These are phyloP conservation scores for Persicaria tinctoria DNA, from an alignment of 148 eudicot species.

Conservation along the genomic window DNA sequence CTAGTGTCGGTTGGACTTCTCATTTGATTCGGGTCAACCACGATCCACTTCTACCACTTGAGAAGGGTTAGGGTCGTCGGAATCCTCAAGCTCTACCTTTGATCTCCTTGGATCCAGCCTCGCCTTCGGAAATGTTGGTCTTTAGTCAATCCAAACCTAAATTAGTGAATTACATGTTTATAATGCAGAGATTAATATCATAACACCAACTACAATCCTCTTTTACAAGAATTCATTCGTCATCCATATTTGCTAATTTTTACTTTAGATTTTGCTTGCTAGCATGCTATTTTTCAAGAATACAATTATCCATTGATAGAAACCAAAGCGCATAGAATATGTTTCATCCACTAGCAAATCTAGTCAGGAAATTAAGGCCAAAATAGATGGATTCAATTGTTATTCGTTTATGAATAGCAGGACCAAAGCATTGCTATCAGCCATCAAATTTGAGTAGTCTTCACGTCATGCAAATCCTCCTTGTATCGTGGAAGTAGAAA, in stretches of 20 bases:
- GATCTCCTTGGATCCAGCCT: too few species aligned
- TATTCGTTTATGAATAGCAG: conserved; percentile 7
- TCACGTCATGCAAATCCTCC: conserved; percentile 2
- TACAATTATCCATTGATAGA: neutral
- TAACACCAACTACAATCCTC: neutral
- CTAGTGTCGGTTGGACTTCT: too few species aligned
- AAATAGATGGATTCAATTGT: neutral
- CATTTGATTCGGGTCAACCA: too few species aligned
- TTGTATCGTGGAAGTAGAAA: neutral
- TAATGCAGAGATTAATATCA: too few species aligned
- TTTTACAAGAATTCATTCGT: neutral
- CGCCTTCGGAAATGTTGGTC: too few species aligned
- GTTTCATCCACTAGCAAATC: neutral
- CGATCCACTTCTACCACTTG: too few species aligned
- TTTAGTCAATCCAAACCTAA: too few species aligned
- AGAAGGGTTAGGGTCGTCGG: too few species aligned
- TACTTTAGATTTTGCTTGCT: neutral
- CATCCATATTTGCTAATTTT: neutral
- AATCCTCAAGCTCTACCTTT: too few species aligned
- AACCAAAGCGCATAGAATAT: neutral
- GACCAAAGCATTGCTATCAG: neutral
- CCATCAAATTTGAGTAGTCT: neutral
- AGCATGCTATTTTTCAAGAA: neutral
- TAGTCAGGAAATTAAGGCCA: neutral
- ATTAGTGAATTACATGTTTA: too few species aligned